Conservation (phyloP, 805 yeast species). For the Metschnikowia proteae region DNA sequence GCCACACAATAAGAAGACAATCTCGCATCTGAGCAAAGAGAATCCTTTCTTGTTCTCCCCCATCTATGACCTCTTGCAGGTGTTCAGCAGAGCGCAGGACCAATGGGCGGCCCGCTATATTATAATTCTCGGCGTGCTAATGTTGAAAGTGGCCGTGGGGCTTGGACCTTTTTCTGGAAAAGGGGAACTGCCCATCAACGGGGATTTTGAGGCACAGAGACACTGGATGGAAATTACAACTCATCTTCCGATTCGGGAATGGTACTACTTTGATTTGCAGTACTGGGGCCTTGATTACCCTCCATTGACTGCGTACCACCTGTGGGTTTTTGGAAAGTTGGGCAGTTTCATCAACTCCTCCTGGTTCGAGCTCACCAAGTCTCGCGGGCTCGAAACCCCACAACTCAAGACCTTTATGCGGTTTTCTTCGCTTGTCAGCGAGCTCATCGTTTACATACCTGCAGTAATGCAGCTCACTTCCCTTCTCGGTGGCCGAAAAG, state of each 20-base stretch:
- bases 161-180: constrained; percentile 84
- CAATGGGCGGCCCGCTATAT: constrained; percentile 90
- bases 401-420: constrained; percentile 84
- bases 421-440: constrained; percentile 70
- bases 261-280: constrained; percentile 87
- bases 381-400: constrained; percentile 71
- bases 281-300: constrained; percentile 99
- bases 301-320: constrained; percentile 92
- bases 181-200: constrained; percentile 71
- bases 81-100: constrained; percentile 74
- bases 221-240: constrained; percentile 96
- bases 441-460: constrained; percentile 70
- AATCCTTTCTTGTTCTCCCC: constrained; percentile 37
- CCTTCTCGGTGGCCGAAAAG: constrained; percentile 57
- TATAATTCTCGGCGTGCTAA: constrained; percentile 64
- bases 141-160: constrained; percentile 81
- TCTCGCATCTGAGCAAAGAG: background rate
- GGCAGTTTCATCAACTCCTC: constrained; percentile 59
- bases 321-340: constrained; percentile 70
- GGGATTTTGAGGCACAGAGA: constrained; percentile 97
- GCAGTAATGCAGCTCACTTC: constrained; percentile 69
- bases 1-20: background rate
- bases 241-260: constrained; percentile 63
- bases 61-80: constrained; percentile 68
- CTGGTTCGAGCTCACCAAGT: constrained; percentile 73